Base-by-base conservation (phyloP, 805 yeast genomes). In the Barnettozyma vustinii region DNA sequence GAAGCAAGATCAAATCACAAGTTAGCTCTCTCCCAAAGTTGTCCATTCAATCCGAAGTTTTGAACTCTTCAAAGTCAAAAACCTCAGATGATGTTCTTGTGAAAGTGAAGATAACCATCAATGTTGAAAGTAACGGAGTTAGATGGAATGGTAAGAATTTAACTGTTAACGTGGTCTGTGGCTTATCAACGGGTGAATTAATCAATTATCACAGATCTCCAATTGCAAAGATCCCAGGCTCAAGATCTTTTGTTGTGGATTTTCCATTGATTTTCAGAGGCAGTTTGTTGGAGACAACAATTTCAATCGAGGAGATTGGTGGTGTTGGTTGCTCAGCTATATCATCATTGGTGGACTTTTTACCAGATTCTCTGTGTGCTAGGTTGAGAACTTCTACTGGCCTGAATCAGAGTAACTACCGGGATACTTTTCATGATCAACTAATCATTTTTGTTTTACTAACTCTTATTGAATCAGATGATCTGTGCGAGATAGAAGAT, bases 161-260 rank as follows among this genome's bases (percentile, higher is more conserved):
- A 3, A 64, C 68, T 1, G 49, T 67, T 0, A 67, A 64, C 39
- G 56, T 74, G 1, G 54, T 66, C 9, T 49, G 66, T 12, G 62
- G 61, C 1, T 58, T 59, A 32, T 51, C 58, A 4, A 53, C 57
- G 7, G 79, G 78, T 0, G 54, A 42, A 4, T 52, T 79, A 12
- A 46, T 76, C 8, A 81, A 75, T 50, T 77, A 74, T 48, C 64
- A 80, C 48, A 68, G 75, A 51, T 58, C 75, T 1, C 60, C 52
- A 4, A 30, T 64, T 5, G 47, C 52, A 33, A 70, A 61, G 37
- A 60, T 57, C 13, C 50, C 41, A 44, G 53, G 54, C 2, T 55
- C 52, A 36, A 67, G 56, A 46, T 48, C 63, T 1, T 71, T 71
- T 44, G 53, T 42, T 2, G 25, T 75, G 5, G 48, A 52, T 2